These are phyloP conservation scores for Microbotryomycetes sp. DNA, from an alignment of 1,284 basidiomycete genomes.

Conservation along the genomic window DNA sequence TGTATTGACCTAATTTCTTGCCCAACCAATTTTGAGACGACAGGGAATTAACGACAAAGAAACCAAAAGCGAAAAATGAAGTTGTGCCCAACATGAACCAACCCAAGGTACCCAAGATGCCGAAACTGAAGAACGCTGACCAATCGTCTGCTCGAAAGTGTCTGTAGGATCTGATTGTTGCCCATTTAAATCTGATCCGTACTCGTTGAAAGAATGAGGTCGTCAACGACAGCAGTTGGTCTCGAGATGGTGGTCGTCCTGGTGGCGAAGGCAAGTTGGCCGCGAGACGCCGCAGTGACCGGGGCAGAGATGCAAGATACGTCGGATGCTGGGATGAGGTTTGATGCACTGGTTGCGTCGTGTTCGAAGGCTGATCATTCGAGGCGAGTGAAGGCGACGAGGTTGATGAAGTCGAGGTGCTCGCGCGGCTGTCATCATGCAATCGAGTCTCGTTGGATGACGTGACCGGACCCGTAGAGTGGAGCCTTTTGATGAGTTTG, in stretches of 20 bases:
- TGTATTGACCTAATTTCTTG: slow-evolving; percentile 79
- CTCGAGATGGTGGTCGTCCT: slow-evolving; percentile 56
- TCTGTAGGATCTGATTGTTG: slow-evolving; percentile 90
- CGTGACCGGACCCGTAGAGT: no score
- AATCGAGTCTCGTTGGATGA: no score
- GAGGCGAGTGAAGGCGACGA: not conserved
- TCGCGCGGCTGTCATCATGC: not conserved
- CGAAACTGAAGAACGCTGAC: slow-evolving; percentile 81
- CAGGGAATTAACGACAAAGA: slow-evolving; percentile 81
- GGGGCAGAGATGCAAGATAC: slow-evolving; percentile 29
- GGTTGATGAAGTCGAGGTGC: no score
- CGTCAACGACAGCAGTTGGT: slow-evolving; percentile 80
- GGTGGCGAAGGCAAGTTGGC: slow-evolving; percentile 12
- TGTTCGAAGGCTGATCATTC: not conserved
- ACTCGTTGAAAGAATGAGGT: slow-evolving; percentile 83
- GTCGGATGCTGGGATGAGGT: slow-evolving; percentile 9
- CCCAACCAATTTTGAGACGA: slow-evolving; percentile 90
- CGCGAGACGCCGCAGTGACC: slow-evolving; percentile 22
- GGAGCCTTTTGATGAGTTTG: no score
- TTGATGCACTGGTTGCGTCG: not conserved
- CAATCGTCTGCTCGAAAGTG: slow-evolving; percentile 96
- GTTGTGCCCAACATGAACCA: slow-evolving; percentile 95
- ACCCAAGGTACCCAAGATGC: slow-evolving; percentile 89
- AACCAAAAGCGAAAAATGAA: slow-evolving; percentile 89
- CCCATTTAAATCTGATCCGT: slow-evolving; percentile 94